phyloP scores from a whole-genome alignment of 306 rosid species.

The Gastrolobium bilobum region DNA sequence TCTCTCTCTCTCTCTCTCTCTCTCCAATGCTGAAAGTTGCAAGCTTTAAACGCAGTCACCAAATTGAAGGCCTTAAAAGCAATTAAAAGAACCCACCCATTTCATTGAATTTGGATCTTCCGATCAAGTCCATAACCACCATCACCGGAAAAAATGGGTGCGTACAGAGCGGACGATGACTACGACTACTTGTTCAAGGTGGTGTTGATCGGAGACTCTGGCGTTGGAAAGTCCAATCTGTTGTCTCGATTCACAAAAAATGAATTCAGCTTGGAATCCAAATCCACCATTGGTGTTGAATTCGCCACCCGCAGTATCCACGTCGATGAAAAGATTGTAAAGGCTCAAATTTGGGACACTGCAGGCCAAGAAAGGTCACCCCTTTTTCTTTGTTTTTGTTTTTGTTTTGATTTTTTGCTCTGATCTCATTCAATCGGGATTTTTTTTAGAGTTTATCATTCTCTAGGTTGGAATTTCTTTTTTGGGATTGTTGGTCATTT shows the following conservation, averaged over 20 bases:
- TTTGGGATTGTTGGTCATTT: background rate
- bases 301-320: conserved; percentile 87
- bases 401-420: background rate
- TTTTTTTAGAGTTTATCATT: background rate
- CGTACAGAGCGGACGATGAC: conserved; percentile 83
- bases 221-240: conserved; percentile 85
- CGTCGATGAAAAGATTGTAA: conserved; percentile 84
- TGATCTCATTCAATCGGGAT: conserved; percentile 28
- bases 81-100: conserved; percentile 27
- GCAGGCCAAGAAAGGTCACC: conserved; percentile 88
- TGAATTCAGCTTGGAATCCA: conserved; percentile 83
- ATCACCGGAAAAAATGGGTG: conserved; percentile 61
- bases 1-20: conserved; percentile 20
- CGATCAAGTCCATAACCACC: background rate
- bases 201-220: conserved; percentile 89
- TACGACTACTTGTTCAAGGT: conserved; percentile 86
- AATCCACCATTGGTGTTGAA: conserved; percentile 88
- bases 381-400: background rate
- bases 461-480: background rate
- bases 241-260: conserved; percentile 84
- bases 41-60: conserved; percentile 10
- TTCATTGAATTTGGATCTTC: conserved; percentile 30
- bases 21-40: conserved; percentile 50
- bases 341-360: conserved; percentile 96
- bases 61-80: background rate